These are phyloP conservation scores for Brettanomyces custersianus DNA, from an alignment of 805 yeast species.

Conservation along the genomic window DNA sequence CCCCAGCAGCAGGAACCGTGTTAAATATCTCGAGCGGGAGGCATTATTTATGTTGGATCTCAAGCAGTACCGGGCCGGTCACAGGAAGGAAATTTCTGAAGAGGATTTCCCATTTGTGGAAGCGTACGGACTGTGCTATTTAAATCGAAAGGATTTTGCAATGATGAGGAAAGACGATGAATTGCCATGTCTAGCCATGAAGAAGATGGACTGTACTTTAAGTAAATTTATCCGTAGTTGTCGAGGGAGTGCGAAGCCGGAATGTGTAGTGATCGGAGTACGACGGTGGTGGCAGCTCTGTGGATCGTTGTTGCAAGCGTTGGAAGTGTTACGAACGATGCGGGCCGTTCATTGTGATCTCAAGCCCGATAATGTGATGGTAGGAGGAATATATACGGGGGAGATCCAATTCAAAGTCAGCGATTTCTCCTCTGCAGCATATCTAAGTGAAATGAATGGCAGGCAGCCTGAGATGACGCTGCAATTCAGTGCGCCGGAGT, in stretches of 20 bases:
- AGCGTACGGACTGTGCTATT: constrained; percentile 21
- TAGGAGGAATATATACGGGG: constrained; percentile 10
- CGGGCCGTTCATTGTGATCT: constrained; percentile 38
- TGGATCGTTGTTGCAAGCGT: constrained; percentile 17
- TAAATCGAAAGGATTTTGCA: constrained; percentile 16
- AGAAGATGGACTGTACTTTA: constrained; percentile 21
- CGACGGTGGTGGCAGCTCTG: constrained; percentile 26
- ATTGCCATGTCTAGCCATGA: constrained; percentile 22
- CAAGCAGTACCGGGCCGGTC: constrained; percentile 13
- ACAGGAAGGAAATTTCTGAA: constrained; percentile 7
- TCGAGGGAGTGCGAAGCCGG: constrained; percentile 2
- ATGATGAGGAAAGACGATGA: constrained; percentile 17
- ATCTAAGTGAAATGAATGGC: constrained; percentile 12
- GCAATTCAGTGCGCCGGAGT: constrained; percentile 40
- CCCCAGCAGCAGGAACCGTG: constrained; percentile 18
- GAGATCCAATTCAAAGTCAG: constrained; percentile 32
- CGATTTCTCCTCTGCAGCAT: constrained; percentile 37
- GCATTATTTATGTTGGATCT: constrained; percentile 14
- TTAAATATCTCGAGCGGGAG: constrained; percentile 19
- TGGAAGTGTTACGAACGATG: constrained; percentile 18
- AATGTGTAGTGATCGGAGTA: constrained; percentile 15
- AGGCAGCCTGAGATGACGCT: constrained; percentile 28
- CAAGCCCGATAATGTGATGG: constrained; percentile 37
- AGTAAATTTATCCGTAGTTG: constrained; percentile 12
- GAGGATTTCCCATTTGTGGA: constrained; percentile 19